Percentiles rank a stretch among this genome's conserved stretches.
phyloP scores from a whole-genome alignment of 768 basidiomycete species.

The Candolleomyces aberdarensis region DNA sequence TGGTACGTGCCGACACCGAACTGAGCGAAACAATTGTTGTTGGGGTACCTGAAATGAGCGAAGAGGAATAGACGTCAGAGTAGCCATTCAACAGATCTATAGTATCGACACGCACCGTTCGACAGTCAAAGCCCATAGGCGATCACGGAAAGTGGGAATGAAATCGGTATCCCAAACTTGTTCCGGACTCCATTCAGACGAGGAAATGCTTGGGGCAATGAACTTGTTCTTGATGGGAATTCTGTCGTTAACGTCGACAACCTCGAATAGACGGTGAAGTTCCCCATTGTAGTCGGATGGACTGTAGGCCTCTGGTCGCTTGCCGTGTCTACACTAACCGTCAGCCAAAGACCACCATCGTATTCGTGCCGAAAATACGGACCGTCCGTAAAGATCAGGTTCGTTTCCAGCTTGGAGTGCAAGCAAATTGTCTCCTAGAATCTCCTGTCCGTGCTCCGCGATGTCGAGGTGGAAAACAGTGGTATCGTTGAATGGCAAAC shows the following conservation, averaged over 20 bases:
- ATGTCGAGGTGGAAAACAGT: constrained; percentile 51
- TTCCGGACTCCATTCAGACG: constrained; percentile 44
- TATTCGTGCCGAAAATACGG: background rate
- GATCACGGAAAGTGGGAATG: constrained; percentile 35
- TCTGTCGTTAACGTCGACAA: constrained; percentile 21
- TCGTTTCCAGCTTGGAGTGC: constrained; percentile 77
- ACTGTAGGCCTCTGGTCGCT: constrained; percentile 27
- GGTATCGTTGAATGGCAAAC: constrained; percentile 71
- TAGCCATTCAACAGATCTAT: background rate
- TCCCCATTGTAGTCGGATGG: background rate
- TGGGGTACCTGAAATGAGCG: constrained; percentile 26
- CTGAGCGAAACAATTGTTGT: constrained; percentile 55
- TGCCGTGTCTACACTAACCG: constrained; percentile 24
- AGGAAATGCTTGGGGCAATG: constrained; percentile 59
- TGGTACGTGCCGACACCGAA: constrained; percentile 28
- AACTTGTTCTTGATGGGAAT: constrained; percentile 35
- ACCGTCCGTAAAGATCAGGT: constrained; percentile 44
- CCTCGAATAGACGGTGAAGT: constrained; percentile 14
- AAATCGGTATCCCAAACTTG: constrained; percentile 48
- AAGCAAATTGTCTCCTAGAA: constrained; percentile 64
- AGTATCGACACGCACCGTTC: constrained; percentile 45
- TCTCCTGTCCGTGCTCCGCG: constrained; percentile 57
- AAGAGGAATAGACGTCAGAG: background rate
- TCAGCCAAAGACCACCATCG: constrained; percentile 1
- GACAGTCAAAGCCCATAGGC: constrained; percentile 46